A percentile compares a stretch with the other conserved stretches of the same genome.
These are phyloP conservation scores for Asterochloris sp. DNA, from an alignment of 139 green algal species.

Conservation along the genomic window DNA sequence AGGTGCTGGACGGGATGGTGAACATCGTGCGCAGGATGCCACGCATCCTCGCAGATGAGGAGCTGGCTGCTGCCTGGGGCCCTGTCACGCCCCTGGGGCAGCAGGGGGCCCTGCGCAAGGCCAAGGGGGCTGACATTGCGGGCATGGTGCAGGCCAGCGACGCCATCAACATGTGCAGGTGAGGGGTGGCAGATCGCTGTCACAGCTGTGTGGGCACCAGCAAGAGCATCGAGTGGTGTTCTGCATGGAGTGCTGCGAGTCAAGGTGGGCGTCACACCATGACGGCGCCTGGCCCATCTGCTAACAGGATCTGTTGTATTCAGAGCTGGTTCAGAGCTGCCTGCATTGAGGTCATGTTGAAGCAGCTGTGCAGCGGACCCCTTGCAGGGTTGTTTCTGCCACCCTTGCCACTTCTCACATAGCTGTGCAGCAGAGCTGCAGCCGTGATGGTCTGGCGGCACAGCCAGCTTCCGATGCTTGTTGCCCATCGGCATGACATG, in stretches of 20 bases:
- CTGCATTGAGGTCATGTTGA: not conserved
- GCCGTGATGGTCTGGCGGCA: not conserved
- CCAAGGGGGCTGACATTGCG: not conserved
- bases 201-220: not conserved
- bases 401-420: not conserved
- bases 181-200: not conserved
- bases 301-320: not conserved
- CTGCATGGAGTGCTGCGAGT: not conserved
- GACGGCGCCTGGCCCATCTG: not conserved
- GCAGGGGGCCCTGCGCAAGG: too few relatives aligned
- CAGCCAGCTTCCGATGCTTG: not conserved
- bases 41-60: conserved; percentile 11
- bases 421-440: not conserved
- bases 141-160: conserved; percentile 15
- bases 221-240: not conserved
- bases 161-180: conserved; percentile 11
- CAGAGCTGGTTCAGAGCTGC: not conserved
- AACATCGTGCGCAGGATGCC: conserved; percentile 5
- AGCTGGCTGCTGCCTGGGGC: not conserved
- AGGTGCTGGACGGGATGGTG: conserved; percentile 19
- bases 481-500: not conserved
- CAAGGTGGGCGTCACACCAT: too few relatives aligned
- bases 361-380: not conserved
- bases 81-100: not conserved
- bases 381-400: not conserved